Evolutionary conservation across 352 stramenopile genomes (phyloP).

Genomic region (Globisporangium ultimum): DNA sequence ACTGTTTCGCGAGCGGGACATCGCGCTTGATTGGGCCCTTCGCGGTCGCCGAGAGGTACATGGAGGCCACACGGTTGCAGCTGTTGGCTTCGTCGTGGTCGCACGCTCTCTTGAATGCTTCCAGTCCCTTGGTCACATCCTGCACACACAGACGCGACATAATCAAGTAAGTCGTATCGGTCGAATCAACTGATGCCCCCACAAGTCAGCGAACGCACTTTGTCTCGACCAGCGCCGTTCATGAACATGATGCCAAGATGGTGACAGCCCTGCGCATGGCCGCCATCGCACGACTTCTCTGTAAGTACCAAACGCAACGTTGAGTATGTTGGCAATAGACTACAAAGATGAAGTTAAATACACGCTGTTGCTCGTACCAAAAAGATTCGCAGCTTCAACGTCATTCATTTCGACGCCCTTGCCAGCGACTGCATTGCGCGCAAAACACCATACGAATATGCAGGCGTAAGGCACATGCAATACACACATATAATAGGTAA

Average conservation of each 20-base stretch:
- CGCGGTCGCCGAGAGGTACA: constrained; percentile 51
- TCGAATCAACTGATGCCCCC: too few relatives aligned
- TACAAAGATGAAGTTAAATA: background rate
- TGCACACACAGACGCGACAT: constrained; percentile 15
- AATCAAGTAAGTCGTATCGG: background rate
- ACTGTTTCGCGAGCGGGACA: constrained; percentile 53
- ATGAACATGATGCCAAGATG: constrained; percentile 83
- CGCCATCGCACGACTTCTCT: constrained; percentile 78
- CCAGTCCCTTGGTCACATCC: constrained; percentile 60
- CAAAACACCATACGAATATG: background rate
- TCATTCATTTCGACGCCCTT: constrained; percentile 77
- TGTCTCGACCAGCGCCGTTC: constrained; percentile 64
- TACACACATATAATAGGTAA: background rate
- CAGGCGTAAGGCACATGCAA: background rate
- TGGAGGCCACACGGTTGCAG: constrained; percentile 77
- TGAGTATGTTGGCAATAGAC: background rate
- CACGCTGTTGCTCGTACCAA: constrained; percentile 32
- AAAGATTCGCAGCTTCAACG: constrained; percentile 58
- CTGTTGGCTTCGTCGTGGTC: constrained; percentile 70
- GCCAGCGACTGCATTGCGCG: constrained; percentile 49
- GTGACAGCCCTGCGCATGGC: constrained; percentile 75
- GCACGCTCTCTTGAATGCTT: constrained; percentile 75
- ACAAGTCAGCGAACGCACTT: constrained; percentile 30
- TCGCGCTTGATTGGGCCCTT: constrained; percentile 46
- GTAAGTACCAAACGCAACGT: background rate